Evolutionary conservation across 2,329 filamentous ascomycete genomes (phyloP).

Genomic region (Monilinia laxa): DNA sequence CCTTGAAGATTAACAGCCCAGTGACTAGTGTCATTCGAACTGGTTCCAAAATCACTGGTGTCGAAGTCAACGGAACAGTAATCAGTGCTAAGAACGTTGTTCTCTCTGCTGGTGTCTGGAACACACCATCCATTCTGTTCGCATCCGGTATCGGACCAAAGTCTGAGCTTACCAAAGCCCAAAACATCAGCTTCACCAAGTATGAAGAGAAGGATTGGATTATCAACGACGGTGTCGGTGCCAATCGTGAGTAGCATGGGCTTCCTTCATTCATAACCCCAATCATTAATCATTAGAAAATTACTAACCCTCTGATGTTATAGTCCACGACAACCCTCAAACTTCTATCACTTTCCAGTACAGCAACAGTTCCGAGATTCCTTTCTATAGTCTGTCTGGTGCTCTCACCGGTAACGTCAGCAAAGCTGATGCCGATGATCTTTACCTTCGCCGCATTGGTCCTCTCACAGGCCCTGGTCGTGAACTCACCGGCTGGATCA

Average conservation of each 20-base stretch:
- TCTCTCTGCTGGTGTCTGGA: conserved; percentile 10
- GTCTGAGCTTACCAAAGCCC: background rate
- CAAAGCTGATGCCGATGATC: conserved; percentile 8
- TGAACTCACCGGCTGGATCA: conserved; percentile 8
- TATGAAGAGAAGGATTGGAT: conserved; percentile 14
- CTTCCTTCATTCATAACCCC: background rate
- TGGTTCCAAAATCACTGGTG: background rate
- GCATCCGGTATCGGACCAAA: conserved; percentile 6
- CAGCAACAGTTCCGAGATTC: background rate
- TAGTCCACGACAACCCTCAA: background rate
- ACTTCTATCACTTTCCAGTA: background rate
- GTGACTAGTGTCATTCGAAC: background rate
- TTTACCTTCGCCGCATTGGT: background rate
- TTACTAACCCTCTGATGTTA: background rate
- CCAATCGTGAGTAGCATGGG: background rate
- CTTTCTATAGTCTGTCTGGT: background rate
- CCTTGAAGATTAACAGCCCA: conserved; percentile 2
- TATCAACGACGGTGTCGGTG: conserved; percentile 11
- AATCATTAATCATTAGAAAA: background rate
- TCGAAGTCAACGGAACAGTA: conserved; percentile 10
- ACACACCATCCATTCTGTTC: conserved; percentile 2
- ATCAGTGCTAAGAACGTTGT: background rate
- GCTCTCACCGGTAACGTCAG: conserved; percentile 5
- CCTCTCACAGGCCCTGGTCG: conserved; percentile 4
- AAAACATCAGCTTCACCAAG: background rate